Conservation (phyloP, 768 basidiomycete genomes). For the Ephemerocybe angulata region DNA sequence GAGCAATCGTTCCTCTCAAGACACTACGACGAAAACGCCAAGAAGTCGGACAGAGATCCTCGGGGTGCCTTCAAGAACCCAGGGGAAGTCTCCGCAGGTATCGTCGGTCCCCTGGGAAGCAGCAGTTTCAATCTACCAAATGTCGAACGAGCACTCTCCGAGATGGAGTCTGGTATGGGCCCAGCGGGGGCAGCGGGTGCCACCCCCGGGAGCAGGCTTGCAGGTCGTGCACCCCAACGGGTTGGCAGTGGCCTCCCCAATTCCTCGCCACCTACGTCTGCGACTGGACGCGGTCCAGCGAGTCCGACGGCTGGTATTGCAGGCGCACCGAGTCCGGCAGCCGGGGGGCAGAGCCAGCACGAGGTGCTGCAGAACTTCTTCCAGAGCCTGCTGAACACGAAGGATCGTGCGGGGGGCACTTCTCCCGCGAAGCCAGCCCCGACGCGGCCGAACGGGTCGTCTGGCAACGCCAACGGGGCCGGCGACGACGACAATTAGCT, state of each 20-base stretch:
- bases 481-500: slow-evolving; percentile 32
- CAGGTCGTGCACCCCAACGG: slow-evolving; percentile 21
- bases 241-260: slow-evolving; percentile 33
- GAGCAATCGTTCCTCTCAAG: slow-evolving; percentile 90
- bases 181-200: slow-evolving; percentile 20
- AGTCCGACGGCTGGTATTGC: slow-evolving; percentile 31
- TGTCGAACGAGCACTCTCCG: slow-evolving; percentile 82
- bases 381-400: slow-evolving; percentile 72
- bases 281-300: slow-evolving; percentile 32
- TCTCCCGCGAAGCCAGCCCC: slow-evolving; percentile 15
- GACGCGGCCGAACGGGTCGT: slow-evolving; percentile 13
- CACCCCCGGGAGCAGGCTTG: slow-evolving; percentile 25
- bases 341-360: slow-evolving; percentile 62
- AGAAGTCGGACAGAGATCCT: slow-evolving; percentile 87
- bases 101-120: slow-evolving; percentile 91
- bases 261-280: slow-evolving; percentile 25
- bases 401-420: slow-evolving; percentile 44
- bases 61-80: slow-evolving; percentile 83
- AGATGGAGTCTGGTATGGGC: slow-evolving; percentile 68
- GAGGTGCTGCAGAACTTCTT: slow-evolving; percentile 88
- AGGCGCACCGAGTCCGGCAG: slow-evolving; percentile 23
- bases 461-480: slow-evolving; percentile 18
- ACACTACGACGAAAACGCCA: slow-evolving; percentile 88
- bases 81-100: slow-evolving; percentile 63
- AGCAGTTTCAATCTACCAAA: slow-evolving; percentile 81